phyloP scores from a whole-genome alignment of 2,329 filamentous ascomycete genomes.

The Gaeumannomyces sp. region DNA sequence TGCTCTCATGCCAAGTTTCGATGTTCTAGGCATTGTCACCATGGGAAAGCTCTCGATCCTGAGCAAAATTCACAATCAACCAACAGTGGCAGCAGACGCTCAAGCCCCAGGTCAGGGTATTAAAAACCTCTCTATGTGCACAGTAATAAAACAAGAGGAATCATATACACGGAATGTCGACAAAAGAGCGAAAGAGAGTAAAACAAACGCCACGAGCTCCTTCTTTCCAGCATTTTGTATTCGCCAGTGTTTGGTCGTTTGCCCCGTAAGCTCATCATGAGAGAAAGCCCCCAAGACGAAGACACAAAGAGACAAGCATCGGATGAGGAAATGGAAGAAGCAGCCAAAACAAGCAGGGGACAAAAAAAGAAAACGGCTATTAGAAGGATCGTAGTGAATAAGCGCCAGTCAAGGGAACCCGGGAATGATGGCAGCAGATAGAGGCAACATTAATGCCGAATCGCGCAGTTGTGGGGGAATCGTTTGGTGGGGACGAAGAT shows the following conservation, averaged over 20 bases:
- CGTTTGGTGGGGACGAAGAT: neutral
- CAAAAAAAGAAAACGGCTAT: neutral
- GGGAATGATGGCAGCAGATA: neutral
- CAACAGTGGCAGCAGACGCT: neutral
- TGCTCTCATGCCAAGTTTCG: no score
- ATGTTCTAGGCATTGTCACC: no score
- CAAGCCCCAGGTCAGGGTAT: neutral
- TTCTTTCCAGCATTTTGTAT: neutral
- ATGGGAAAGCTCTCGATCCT: no score
- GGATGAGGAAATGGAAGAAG: neutral
- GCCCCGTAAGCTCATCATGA: neutral
- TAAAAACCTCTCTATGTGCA: conserved; percentile 5
- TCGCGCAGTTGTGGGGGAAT: neutral
- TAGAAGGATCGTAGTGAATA: conserved; percentile 1
- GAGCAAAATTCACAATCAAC: neutral
- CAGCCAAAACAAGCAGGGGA: neutral
- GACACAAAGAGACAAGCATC: neutral
- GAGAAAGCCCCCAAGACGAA: neutral
- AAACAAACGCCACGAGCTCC: conserved; percentile 3
- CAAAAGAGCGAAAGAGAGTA: conserved; percentile 1
- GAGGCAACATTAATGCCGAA: neutral
- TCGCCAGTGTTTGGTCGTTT: neutral
- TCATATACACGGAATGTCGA: neutral
- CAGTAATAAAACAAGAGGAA: conserved; percentile 6
- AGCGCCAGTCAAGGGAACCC: neutral